Evolutionary conservation across 164 flowering plant species (phyloP), one percentile per base, ranked within the genome.

Genomic region (Warburgia ugandensis): DNA sequence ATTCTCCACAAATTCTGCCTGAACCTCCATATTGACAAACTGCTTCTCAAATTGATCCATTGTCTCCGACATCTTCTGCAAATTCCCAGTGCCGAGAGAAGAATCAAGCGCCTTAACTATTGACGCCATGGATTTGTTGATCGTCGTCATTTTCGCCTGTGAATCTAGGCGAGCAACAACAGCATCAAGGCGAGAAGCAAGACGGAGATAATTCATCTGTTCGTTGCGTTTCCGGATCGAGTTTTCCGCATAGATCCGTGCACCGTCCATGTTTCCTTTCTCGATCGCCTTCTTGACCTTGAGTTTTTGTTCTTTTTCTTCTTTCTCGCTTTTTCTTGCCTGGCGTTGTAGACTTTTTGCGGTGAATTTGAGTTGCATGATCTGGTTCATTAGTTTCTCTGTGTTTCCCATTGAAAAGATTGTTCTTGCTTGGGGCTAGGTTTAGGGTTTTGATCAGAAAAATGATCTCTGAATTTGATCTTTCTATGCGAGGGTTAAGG

Each of bases 21-120:
- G 63, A 25, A 64, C 68, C 48, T 64, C 68, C 68, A 64, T 64
- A 52, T 64, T 64, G 31, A 58, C 62, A 21, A 64, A 64, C 5
- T 23, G 46, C 55, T 47, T 58, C 55, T 64, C 62, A 14, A 64
- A 64, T 10, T 29, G 26, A 53, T 63, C 66, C 66, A 63, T 63
- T 11, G 66, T 63, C 29, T 56, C 35, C 3, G 66, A 64, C 6
- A 58, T 53, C 50, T 64, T 64, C 54, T 64, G 50, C 63, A 64
- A 45, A 44, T 64, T 64, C 11, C 62, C 62, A 2, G 43, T 44
- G 8, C 59, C 38, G 3, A 64, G 29, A 5, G 62, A 31, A 31
- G 45, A 44, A 30, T 64, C 62, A 4, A 64, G 58, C 9, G 68
- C 39, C 31, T 64, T 64, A 25, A 64, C 63, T 4, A 64, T 53